Conservation (phyloP, 371 early-diverging fungal genomes). For the Nematocida ausubeli region DNA sequence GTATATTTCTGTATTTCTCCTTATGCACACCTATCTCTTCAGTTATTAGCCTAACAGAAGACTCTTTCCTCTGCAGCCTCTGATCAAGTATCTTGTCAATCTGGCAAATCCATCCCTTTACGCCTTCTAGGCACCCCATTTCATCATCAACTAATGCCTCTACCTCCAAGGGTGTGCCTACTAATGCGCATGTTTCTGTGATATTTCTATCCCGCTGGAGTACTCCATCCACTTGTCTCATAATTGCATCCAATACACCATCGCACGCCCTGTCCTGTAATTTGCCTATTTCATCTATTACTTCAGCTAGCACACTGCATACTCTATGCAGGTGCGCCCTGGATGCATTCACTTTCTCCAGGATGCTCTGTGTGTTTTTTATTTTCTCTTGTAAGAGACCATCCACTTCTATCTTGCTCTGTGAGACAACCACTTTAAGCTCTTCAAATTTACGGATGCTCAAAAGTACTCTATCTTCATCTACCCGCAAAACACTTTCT, state of each 20-base stretch:
- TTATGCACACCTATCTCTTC: constrained; percentile 11
- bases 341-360: constrained; percentile 49
- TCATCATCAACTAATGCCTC: constrained; percentile 7
- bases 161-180: constrained; percentile 15
- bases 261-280: constrained; percentile 60
- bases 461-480: constrained; percentile 17
- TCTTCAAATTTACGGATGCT: constrained; percentile 25
- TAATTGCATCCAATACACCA: neutral
- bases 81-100: neutral
- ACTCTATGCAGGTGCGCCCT: constrained; percentile 68
- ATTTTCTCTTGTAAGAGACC: constrained; percentile 10
- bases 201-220: neutral
- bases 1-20: constrained; percentile 6
- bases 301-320: constrained; percentile 62
- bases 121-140: neutral
- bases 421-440: neutral
- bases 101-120: neutral
- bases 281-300: constrained; percentile 20
- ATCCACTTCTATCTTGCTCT: constrained; percentile 2
- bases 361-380: constrained; percentile 33
- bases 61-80: constrained; percentile 1
- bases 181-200: neutral
- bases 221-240: neutral
- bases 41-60: neutral
- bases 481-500: neutral